Evolutionary conservation across 179 eudicot species (phyloP), one percentile per base, ranked within the genome.

Genomic region (Carnegiea gigantea): DNA sequence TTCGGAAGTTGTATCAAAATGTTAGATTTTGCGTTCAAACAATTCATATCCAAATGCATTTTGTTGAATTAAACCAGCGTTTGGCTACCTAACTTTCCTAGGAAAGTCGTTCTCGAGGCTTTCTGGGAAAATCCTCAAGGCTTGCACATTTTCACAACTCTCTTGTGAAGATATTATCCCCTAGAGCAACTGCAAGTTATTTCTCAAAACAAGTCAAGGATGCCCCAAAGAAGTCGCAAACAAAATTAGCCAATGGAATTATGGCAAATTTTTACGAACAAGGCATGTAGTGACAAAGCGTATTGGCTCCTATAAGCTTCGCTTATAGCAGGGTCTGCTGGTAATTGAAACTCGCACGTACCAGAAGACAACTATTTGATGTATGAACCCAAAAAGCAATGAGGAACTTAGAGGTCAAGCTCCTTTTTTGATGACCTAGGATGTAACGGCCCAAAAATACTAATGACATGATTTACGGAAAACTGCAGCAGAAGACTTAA

Each of bases 221-320:
- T 62, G 30, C 5, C 62, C 68, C 68, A 62, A 4, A 62, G 13
- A 62, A 62, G 13, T 62, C 28, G 13, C 20, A 10, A 70, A 70
- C 43, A 70, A 26, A 18, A n/a, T 21, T 13, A 80, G 6, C 38
- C 30, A 64, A 75, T 70, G 71, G 73, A 70, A 30, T 0, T 30
- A 30, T 30, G 33, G 33, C 64, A 70, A 90, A 98, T 97, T 94
- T 89, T 98, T 98, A 30, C 88, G 91, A 73, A 95, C 95, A 86
- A 92, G 92, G 83, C 97, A 98, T 38, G 92, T 88, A 46, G 99
- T 91, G 75, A 95, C 90, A 82, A 92, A 95, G 80, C 99, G 97
- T 83, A 95, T 87, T 1, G 95, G 98, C 85, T 86, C 84, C 99
- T 90, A 85, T 82, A 88, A 80, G 88, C 90, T 70, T 86, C 92